Evolutionary conservation across 306 rosid species (phyloP).

Genomic region (Trichosanthes cucumerina): DNA sequence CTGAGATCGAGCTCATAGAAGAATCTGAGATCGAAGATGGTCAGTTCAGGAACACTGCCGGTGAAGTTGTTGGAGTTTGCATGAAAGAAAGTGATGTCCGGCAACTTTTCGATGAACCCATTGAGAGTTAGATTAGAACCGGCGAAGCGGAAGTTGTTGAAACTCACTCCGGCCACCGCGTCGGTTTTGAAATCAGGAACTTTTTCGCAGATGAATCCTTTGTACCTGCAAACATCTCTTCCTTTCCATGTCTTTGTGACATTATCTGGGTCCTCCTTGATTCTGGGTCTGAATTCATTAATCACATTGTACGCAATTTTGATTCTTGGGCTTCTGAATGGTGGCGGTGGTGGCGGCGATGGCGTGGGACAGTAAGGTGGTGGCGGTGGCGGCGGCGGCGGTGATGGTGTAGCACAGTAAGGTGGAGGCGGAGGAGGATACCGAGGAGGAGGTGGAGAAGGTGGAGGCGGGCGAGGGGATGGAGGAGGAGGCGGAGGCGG

Average conservation of each 20-base stretch:
- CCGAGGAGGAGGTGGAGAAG: not conserved
- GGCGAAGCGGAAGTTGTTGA: constrained; percentile 21
- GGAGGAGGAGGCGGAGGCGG: constrained; percentile 26
- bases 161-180: constrained; percentile 44
- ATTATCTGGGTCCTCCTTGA: not conserved
- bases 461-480: not conserved
- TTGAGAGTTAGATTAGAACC: constrained; percentile 7
- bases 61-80: constrained; percentile 63
- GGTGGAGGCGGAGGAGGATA: constrained; percentile 29
- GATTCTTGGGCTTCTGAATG: constrained; percentile 5
- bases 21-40: not conserved
- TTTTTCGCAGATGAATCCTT: constrained; percentile 9
- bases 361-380: not conserved
- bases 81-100: constrained; percentile 51
- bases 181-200: not conserved
- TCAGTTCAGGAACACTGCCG: not conserved
- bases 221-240: not conserved
- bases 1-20: constrained; percentile 76
- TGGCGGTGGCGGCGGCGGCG: constrained; percentile 11
- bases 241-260: constrained; percentile 17
- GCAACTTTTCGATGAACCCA: constrained; percentile 14
- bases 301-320: constrained; percentile 13
- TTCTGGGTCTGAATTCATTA: not conserved
- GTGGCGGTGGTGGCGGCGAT: not conserved
- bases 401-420: constrained; percentile 8